Evolutionary conservation across 176 grass and related monocot genomes (phyloP).

Genomic region (Oryza brachyantha): DNA sequence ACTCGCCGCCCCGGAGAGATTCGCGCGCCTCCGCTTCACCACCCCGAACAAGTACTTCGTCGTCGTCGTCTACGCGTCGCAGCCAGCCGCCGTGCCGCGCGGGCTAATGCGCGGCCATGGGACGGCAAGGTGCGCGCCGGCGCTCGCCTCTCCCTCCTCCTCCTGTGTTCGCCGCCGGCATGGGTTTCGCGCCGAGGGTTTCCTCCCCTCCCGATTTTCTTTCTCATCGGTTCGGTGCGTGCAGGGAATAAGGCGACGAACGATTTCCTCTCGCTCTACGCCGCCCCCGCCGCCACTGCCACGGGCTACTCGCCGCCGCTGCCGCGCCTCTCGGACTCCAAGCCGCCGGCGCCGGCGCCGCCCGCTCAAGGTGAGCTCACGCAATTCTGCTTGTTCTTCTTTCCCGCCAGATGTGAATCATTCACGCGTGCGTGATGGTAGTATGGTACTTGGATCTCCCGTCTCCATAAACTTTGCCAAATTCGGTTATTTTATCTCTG

Average conservation of each 20-base stretch:
- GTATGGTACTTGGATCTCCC: background rate
- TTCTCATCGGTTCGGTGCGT: no score
- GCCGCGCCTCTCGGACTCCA: constrained; percentile 42
- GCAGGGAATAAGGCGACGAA: constrained; percentile 81
- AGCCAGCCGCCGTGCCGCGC: background rate
- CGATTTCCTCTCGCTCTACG: constrained; percentile 86
- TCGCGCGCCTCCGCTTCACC: background rate
- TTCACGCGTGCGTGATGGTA: no score
- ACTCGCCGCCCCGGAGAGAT: background rate
- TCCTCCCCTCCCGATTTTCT: background rate
- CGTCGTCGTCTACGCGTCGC: background rate
- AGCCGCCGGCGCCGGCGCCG: constrained; percentile 29
- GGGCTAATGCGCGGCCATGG: constrained; percentile 53
- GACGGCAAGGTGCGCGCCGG: constrained; percentile 56
- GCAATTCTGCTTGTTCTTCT: background rate
- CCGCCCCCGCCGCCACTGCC: constrained; percentile 22
- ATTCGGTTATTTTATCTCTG: background rate
- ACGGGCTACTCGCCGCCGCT: constrained; percentile 59
- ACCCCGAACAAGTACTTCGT: background rate
- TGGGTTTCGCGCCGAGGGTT: background rate
- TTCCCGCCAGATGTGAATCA: background rate
- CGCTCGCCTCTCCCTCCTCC: background rate
- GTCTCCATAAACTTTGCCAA: background rate
- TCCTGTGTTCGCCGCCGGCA: background rate
- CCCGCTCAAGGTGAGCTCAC: constrained; percentile 53